Evolutionary conservation across 495 filamentous ascomycete species (phyloP), one percentile per base, ranked within the genome.

Genomic region (Penicillium dipodomyicola): DNA sequence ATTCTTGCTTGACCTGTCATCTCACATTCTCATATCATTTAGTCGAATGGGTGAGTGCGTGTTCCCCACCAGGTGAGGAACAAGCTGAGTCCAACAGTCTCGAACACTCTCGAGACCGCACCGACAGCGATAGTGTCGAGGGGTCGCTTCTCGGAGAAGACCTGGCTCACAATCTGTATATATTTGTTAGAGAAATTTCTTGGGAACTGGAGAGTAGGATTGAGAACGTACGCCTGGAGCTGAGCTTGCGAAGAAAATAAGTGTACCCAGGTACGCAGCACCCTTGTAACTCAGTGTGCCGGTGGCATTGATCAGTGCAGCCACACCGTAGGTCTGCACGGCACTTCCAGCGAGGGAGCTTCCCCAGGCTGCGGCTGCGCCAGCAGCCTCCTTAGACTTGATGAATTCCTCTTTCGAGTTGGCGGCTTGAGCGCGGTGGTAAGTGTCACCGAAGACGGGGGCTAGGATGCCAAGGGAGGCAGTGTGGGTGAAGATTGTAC

Each of bases 51-150:
- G 77, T 89, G 89, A 71, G 91, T 95, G 63, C 87, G 86, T 51
- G 93, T 96, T 61, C 94, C 94, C 94, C 94, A 98, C 87, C 88
- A 98, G 62, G 90, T 96, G 58, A 98, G 77, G 83, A 97, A 91
- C 69, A 97, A 64, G 54, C 87, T 89, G 41, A 97, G 80, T 35
- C 94, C 94, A 52, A 97, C 86, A 4, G 94, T 97, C 80, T 98
- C 94, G 58, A 96, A 84, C 62, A 94, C 74, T 65, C 92, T 90
- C 58, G 88, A 86, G 10, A 94, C 73, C 46, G 86, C 84, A 65
- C 87, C 89, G 52, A 97, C 86, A 48, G 91, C 92, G 58, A 97
- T 84, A 47, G 88, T 91, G 71, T 97, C 94, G 9, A 92, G 72
- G 15, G 93, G 88, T 30, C 92, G 85, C 80, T 94, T 96, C 81